Evolutionary conservation across 2,329 filamentous ascomycete species (phyloP), one percentile per base, ranked within the genome.

Genomic region (Aspergillus sp.): DNA sequence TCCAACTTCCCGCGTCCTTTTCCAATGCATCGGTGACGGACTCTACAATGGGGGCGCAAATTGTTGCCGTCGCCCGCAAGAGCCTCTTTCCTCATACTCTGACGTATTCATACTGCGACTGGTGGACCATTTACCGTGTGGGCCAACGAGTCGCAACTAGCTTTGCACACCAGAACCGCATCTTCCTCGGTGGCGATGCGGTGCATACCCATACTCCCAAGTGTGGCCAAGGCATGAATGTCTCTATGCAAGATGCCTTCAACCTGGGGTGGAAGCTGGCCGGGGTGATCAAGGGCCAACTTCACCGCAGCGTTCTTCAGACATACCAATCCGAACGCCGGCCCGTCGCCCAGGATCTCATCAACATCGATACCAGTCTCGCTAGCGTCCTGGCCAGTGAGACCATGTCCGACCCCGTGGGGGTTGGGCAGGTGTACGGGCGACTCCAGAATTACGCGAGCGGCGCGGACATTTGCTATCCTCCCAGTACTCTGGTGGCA

Each of bases 181-280:
- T 77, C 5, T 70, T 79, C 32, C 57, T 80, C 0, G 45, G 39
- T 4, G 42, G 42, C 26, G 42, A 44, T 19, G 37, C 42, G 11
- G 29, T 33, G 5, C 43, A 45, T 19, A 85, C 82, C 0, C 83
- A 86, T 57, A 81, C 78, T 5, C 82, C 82, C 7, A 85, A 85
- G 61, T 80, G 80, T 1, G 82, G 82, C 0, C 82, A 84, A 64
- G 82, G 70, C 8, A 65, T 66, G 62, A 66, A 66, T 41, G 57
- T 60, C 9, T 57, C 52, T 7, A 61, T 83, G 40, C 79, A 82
- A 51, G 80, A 83, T 48, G 43, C 67, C 12, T 75, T 77, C 54
- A 79, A 79, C 46, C 69, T 79, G 34, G 75, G 74, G n/a, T 78
- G 75, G 74, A 78, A 78, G 52, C 62, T 79, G 3, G 69, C 69